phyloP scores from a whole-genome alignment of 2,329 filamentous ascomycete species.

The Diaporthe australafricana region DNA sequence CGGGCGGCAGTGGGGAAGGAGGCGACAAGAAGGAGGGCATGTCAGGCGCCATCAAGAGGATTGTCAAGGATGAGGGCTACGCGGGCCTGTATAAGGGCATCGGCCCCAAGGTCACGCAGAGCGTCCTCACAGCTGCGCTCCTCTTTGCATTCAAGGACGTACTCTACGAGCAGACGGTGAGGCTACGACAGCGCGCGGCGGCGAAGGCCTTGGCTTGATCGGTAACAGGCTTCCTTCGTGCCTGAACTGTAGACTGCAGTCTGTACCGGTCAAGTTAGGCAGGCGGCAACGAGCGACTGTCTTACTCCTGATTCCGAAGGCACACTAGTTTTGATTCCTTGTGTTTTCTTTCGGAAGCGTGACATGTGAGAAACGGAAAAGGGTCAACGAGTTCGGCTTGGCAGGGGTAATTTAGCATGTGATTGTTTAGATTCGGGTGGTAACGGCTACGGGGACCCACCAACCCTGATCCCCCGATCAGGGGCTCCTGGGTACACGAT shows the following conservation, averaged over 20 bases:
- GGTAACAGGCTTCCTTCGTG: neutral
- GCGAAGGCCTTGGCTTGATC: slow-evolving; percentile 48
- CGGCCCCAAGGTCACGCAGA: slow-evolving; percentile 95
- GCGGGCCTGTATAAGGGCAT: slow-evolving; percentile 94
- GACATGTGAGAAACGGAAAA: slow-evolving; percentile 7
- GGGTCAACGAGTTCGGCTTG: slow-evolving; percentile 14
- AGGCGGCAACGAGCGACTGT: neutral
- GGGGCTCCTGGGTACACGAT: neutral
- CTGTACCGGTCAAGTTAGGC: neutral
- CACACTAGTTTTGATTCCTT: neutral
- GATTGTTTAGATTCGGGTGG: slow-evolving; percentile 10
- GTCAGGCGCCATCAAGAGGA: slow-evolving; percentile 79
- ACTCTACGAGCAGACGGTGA: slow-evolving; percentile 85
- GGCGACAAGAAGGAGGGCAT: slow-evolving; percentile 81
- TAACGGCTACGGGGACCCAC: slow-evolving; percentile 18
- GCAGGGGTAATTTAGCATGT: slow-evolving; percentile 24
- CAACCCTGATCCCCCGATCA: neutral
- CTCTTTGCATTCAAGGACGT: slow-evolving; percentile 98
- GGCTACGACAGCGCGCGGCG: slow-evolving; percentile 64
- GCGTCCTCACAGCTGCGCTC: slow-evolving; percentile 94
- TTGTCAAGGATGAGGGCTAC: slow-evolving; percentile 92
- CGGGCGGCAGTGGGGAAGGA: slow-evolving; percentile 70
- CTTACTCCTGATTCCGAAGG: neutral
- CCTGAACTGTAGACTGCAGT: neutral
- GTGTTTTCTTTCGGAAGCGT: neutral